phyloP scores from a whole-genome alignment of 345 rosid species.

The Citrus maxima region DNA sequence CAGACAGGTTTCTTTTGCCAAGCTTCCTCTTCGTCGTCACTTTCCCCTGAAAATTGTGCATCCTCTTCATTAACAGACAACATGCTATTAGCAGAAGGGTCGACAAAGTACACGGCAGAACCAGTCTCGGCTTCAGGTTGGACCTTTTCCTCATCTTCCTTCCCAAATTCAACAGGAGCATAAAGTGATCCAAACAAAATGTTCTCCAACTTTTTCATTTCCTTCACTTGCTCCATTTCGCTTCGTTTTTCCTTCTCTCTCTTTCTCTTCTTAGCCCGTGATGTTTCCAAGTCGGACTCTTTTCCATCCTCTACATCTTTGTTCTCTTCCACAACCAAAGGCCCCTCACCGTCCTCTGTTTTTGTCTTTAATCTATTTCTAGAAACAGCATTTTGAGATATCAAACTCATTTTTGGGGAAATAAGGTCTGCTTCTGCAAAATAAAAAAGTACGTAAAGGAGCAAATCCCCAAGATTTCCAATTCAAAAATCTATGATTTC shows the following conservation, averaged over 20 bases:
- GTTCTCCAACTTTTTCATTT: constrained; percentile 74
- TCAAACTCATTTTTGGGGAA: constrained; percentile 45
- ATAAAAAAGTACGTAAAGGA: background rate
- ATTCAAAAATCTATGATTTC: background rate
- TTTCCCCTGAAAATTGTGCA: constrained; percentile 27
- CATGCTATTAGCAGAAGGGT: constrained; percentile 38
- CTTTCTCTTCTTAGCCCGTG: constrained; percentile 56
- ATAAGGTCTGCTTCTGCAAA: constrained; percentile 13
- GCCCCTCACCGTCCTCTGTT: constrained; percentile 28
- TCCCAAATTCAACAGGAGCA: constrained; percentile 73
- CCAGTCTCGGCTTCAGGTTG: constrained; percentile 25
- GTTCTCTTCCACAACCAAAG: constrained; percentile 21
- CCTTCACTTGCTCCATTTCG: constrained; percentile 49
- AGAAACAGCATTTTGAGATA: constrained; percentile 56
- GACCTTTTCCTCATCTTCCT: constrained; percentile 29
- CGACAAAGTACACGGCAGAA: constrained; percentile 58
- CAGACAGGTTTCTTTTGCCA: constrained; percentile 60
- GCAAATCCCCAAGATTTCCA: background rate
- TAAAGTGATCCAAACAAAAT: constrained; percentile 73
- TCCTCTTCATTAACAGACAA: constrained; percentile 37
- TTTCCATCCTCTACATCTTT: constrained; percentile 28
- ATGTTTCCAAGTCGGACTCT: constrained; percentile 29
- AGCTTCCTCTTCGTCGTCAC: constrained; percentile 37
- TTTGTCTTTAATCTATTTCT: constrained; percentile 34
- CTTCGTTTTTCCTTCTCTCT: constrained; percentile 41